Conservation (phyloP, 768 basidiomycete genomes). For the Russula sp. region DNA sequence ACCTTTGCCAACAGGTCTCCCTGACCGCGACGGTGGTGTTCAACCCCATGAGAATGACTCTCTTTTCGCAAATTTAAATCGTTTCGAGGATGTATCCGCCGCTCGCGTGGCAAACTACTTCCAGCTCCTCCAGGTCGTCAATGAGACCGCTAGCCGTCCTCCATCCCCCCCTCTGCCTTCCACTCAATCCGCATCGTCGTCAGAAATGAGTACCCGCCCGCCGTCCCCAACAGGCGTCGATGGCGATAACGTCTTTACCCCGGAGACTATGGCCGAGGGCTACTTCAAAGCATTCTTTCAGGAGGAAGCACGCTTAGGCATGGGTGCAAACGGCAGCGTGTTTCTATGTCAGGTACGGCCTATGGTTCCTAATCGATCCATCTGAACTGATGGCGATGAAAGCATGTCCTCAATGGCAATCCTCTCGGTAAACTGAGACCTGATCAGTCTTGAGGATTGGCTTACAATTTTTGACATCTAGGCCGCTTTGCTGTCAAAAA, state of each 20-base stretch:
- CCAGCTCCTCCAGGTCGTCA: constrained; percentile 65
- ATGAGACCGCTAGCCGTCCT: constrained; percentile 54
- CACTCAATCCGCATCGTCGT: constrained; percentile 18
- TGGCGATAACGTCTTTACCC: constrained; percentile 42
- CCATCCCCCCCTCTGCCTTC: constrained; percentile 39
- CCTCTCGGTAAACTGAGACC: constrained; percentile 52
- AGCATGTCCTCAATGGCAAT: constrained; percentile 88
- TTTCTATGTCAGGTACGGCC: constrained; percentile 75
- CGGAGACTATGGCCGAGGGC: constrained; percentile 79
- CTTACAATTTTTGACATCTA: constrained; percentile 25
- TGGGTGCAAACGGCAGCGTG: constrained; percentile 93
- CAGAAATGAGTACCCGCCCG: constrained; percentile 30
- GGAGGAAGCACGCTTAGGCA: constrained; percentile 83
- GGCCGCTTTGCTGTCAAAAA: constrained; percentile 95
- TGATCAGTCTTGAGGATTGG: constrained; percentile 2
- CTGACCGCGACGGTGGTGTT: constrained; percentile 29
- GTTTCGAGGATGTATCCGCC: constrained; percentile 27
- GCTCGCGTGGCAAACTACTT: constrained; percentile 73
- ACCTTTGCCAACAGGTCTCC: constrained; percentile 36
- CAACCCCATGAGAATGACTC: constrained; percentile 32
- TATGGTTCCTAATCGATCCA: not conserved
- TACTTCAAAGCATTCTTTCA: constrained; percentile 93
- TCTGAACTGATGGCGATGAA: constrained; percentile 1
- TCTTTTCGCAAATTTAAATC: constrained; percentile 6
- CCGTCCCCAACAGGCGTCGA: not conserved